Evolutionary conservation across 192 early-diverging fungal genomes (phyloP).

Genomic region (Mortierella claussenii): DNA sequence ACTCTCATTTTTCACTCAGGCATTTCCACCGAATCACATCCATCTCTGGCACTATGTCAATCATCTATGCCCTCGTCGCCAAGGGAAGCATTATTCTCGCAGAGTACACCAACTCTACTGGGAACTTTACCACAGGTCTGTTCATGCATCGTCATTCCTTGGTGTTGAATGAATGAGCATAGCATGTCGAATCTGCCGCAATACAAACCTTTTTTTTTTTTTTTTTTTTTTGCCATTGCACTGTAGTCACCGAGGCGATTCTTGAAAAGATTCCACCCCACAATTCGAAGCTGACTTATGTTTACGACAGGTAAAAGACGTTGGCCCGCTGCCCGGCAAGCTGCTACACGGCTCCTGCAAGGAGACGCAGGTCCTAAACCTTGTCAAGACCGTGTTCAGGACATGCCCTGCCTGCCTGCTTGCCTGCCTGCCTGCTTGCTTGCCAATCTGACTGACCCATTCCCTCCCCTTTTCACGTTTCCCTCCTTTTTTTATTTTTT

Average conservation of each 20-base stretch:
- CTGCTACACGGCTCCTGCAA: no score
- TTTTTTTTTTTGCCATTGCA: background rate
- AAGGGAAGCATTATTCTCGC: slow-evolving; percentile 79
- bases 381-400: no score
- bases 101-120: slow-evolving; percentile 83
- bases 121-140: slow-evolving; percentile 80
- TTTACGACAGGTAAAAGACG: slow-evolving; percentile 81
- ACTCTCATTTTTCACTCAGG: no score
- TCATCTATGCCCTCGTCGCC: slow-evolving; percentile 86
- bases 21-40: no score
- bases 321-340: no score
- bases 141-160: background rate
- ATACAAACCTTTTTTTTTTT: background rate
- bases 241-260: slow-evolving; percentile 81
- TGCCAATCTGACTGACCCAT: background rate
- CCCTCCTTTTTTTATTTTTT: background rate
- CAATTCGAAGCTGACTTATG: slow-evolving; percentile 92
- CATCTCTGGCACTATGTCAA: slow-evolving; percentile 64
- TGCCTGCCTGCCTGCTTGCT: background rate
- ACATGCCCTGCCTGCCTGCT: background rate
- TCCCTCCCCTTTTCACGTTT: background rate
- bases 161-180: background rate
- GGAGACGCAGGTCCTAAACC: no score
- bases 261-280: slow-evolving; percentile 90
- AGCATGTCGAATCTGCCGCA: background rate